phyloP scores from a whole-genome alignment of 495 filamentous ascomycete genomes.

The Tuber melanosporum region DNA sequence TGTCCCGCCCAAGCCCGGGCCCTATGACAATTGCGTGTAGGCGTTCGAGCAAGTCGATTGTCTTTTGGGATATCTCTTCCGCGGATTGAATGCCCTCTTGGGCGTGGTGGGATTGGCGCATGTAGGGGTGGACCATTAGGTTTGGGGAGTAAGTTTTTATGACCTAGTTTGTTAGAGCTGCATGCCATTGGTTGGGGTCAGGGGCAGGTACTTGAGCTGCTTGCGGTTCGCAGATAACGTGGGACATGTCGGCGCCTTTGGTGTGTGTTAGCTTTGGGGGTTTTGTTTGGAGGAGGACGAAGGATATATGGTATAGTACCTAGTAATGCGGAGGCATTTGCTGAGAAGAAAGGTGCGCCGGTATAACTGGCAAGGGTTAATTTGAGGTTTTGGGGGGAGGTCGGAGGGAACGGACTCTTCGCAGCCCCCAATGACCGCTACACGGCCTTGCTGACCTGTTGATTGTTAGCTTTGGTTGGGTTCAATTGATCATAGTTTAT shows the following conservation, averaged over 20 bases:
- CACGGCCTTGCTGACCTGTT: conserved; percentile 79
- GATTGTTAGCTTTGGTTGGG: conserved; percentile 3
- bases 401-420: conserved; percentile 56
- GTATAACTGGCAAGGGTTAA: conserved; percentile 58
- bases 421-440: conserved; percentile 91
- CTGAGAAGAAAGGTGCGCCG: conserved; percentile 94
- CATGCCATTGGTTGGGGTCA: conserved; percentile 9
- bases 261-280: conserved; percentile 7
- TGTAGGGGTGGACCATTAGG: conserved; percentile 94
- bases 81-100: conserved; percentile 46
- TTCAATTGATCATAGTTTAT: conserved; percentile 20
- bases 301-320: conserved; percentile 44
- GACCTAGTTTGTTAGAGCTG: conserved; percentile 47
- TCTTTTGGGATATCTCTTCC: conserved; percentile 56
- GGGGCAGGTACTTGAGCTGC: conserved; percentile 54
- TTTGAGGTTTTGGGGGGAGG: not conserved
- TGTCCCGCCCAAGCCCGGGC: conserved; percentile 83
- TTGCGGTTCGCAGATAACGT: conserved; percentile 89
- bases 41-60: conserved; percentile 73
- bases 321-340: conserved; percentile 86
- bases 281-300: conserved; percentile 27
- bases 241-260: conserved; percentile 77
- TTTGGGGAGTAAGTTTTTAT: conserved; percentile 98
- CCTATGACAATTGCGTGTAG: conserved; percentile 92
- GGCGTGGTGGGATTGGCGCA: conserved; percentile 63